phyloP scores from a whole-genome alignment of 148 eudicot genomes.

The Diospyros kaki region DNA sequence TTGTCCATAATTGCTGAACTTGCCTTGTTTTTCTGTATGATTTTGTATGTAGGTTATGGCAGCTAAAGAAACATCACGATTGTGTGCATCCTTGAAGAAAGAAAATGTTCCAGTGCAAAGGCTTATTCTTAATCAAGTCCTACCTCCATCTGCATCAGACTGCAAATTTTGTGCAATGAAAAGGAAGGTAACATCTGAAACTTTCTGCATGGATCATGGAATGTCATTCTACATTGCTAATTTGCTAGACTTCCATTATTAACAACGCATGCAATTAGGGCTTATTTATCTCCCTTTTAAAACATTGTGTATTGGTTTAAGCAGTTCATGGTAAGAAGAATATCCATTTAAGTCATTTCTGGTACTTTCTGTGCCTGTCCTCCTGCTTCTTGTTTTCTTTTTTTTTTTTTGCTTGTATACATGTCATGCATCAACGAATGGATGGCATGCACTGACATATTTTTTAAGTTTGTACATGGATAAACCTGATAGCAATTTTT shows the following conservation, averaged over 20 bases:
- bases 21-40: background rate
- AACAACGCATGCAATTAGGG: background rate
- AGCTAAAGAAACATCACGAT: constrained; percentile 83
- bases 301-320: background rate
- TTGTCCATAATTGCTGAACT: background rate
- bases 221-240: background rate
- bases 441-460: too few species aligned
- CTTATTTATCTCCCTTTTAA: background rate
- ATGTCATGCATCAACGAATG: too few species aligned
- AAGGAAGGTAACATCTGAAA: constrained; percentile 63
- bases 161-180: constrained; percentile 94
- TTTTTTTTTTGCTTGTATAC: background rate
- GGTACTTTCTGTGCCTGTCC: background rate
- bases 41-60: constrained; percentile 70
- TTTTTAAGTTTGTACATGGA: too few species aligned
- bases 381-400: too few species aligned
- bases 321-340: background rate
- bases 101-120: constrained; percentile 83
- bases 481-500: too few species aligned
- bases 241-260: background rate
- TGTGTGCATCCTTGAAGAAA: constrained; percentile 77
- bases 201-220: background rate
- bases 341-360: background rate
- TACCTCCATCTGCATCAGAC: constrained; percentile 89
- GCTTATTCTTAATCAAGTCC: constrained; percentile 87